Evolutionary conservation across 75 land plant species (phyloP).

Genomic region (Chamaecyparis obtusa): DNA sequence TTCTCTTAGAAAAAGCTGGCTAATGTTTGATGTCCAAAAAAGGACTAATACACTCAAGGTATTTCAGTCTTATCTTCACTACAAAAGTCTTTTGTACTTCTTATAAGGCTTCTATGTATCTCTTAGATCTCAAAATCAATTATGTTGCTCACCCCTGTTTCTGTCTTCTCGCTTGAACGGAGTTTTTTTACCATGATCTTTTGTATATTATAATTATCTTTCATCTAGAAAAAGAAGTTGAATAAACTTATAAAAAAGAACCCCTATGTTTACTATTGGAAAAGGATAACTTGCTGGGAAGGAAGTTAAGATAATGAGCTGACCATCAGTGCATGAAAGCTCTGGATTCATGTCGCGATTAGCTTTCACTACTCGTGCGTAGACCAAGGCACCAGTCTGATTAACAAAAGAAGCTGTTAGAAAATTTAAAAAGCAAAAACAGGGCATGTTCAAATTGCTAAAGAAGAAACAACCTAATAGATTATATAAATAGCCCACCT

Average conservation of each 20-base stretch:
- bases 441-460: neutral
- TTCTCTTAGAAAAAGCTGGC: no score
- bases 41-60: no score
- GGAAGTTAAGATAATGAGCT: slow-evolving; percentile 11
- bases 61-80: no score
- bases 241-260: neutral
- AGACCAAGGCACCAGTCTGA: slow-evolving; percentile 78
- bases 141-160: no score
- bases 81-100: no score
- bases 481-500: slow-evolving; percentile 39
- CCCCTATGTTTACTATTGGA: neutral
- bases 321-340: slow-evolving; percentile 84
- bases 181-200: no score
- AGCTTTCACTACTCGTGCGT: slow-evolving; percentile 85
- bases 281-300: neutral
- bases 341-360: slow-evolving; percentile 90
- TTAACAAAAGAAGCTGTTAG: neutral
- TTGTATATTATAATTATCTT: no score
- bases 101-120: no score
- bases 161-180: no score
- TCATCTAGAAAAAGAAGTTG: neutral
- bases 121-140: no score
- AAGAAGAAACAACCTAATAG: slow-evolving; percentile 3
- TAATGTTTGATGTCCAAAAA: no score
- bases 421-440: neutral